Base-by-base conservation (phyloP, 139 green algal species). In the Chlamydomonas sphaeroides region DNA sequence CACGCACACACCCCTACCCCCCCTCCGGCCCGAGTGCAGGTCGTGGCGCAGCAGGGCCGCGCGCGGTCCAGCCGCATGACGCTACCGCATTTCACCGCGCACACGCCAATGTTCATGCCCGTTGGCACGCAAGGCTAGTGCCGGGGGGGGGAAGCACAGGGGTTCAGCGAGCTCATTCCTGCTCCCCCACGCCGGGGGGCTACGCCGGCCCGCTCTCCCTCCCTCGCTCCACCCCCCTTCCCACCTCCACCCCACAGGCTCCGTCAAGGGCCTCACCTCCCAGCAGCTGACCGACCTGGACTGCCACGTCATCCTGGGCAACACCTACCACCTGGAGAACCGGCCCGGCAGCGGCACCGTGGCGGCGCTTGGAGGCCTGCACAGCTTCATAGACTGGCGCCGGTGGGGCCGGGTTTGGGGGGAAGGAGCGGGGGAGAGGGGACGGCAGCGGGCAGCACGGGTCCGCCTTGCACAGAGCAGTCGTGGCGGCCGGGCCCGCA, bases 101-200 rank as follows among this genome's bases (percentile, higher is more conserved):
- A 96, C 66, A 99, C 95, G 23, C 97, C 97, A 25, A 98, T 99
- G 96, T 99, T 99, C 90, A 99, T 99, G 97, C 97, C 97, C 5
- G 97, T 99, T 2, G 97, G 97, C 51, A 99, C 97, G 15, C 95
- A 99, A n/a, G 30, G 32, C 23, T 28, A 28, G 61, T 4, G 17
- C 23, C n/a, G 11, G 7, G 61, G 61, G 61, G 61, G n/a, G 28
- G 23, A 68, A 28, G 30, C 14, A 39, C 7, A 41, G 61, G 11
- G 45, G 45, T 53, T 53, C 11, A 14, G 45, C 11, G 45, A 21
- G 45, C 45, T 53, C 45, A 53, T 53, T 10, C 45, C 45, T 14
- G 11, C 45, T 53, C 45, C 45, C 45, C 45, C 45, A 21, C 45
- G n/a, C n/a, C n/a, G n/a, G n/a, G n/a, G n/a, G n/a, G n/a, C n/a